Percentiles rank a stretch among this genome's conserved stretches.
Evolutionary conservation across 164 flowering plant genomes (phyloP).

Genomic region (Umbilicus rupestris): DNA sequence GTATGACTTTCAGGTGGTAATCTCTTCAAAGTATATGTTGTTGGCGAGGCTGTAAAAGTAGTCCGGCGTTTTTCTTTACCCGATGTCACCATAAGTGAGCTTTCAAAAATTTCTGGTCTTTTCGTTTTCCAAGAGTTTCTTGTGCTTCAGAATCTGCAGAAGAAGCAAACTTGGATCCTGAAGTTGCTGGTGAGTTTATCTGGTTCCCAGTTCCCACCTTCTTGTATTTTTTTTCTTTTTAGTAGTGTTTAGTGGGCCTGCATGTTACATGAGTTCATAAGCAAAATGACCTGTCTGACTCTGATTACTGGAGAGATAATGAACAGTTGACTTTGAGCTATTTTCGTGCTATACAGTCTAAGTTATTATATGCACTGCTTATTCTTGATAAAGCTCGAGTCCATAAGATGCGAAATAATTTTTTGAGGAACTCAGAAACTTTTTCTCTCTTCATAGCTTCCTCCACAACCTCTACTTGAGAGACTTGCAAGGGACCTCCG

Average conservation of each 20-base stretch:
- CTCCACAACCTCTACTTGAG: slow-evolving; percentile 47
- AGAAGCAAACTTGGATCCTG: slow-evolving; percentile 50
- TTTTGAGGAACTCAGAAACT: background rate
- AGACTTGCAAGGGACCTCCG: slow-evolving; percentile 45
- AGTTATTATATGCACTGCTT: background rate
- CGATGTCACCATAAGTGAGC: slow-evolving; percentile 33
- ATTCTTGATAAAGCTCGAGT: background rate
- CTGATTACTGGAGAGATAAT: background rate
- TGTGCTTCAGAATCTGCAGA: slow-evolving; percentile 57
- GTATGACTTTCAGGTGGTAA: slow-evolving; percentile 33
- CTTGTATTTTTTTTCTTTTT: background rate
- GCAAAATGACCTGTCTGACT: background rate
- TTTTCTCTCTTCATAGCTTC: slow-evolving; percentile 32
- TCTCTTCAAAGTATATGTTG: slow-evolving; percentile 43
- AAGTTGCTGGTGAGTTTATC: slow-evolving; percentile 36
- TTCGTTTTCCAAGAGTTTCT: slow-evolving; percentile 50
- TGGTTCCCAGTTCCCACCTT: slow-evolving; percentile 7
- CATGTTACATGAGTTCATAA: background rate
- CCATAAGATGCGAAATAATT: background rate
- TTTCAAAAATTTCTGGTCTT: slow-evolving; percentile 35
- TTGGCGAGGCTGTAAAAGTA: slow-evolving; percentile 58
- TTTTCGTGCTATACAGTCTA: background rate
- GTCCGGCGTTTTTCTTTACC: slow-evolving; percentile 62
- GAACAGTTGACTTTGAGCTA: background rate
- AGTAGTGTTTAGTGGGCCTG: background rate